phyloP scores from a whole-genome alignment of 108 stramenopile genomes.

The Parmales sp. region DNA sequence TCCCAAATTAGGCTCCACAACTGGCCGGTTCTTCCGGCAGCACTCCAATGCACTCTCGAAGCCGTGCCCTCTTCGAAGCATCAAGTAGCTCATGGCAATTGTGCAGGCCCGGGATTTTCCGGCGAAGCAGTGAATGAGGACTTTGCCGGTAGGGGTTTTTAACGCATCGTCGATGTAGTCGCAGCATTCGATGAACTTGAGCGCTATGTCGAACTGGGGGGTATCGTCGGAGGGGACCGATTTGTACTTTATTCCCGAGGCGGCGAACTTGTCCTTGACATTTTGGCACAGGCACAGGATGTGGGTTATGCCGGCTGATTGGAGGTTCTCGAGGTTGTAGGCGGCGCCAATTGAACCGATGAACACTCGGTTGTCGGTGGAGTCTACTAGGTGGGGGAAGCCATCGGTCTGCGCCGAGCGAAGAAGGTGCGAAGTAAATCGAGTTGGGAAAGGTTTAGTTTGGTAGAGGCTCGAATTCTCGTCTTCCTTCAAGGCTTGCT shows the following conservation, averaged over 20 bases:
- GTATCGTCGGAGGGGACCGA: neutral
- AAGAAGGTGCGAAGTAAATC: too few species aligned
- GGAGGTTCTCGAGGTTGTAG: neutral
- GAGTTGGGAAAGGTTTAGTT: too few species aligned
- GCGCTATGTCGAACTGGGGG: neutral
- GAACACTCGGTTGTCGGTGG: neutral
- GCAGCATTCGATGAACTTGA: neutral
- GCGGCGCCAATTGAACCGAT: neutral
- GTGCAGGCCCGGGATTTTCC: neutral
- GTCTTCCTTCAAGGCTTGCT: neutral
- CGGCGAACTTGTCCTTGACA: neutral
- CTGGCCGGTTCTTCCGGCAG: neutral
- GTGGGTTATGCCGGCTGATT: neutral
- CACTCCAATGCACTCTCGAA: neutral
- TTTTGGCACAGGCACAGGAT: constrained; percentile 1
- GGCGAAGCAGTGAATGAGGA: neutral
- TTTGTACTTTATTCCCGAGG: neutral
- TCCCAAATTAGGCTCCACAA: neutral
- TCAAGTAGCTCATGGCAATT: neutral
- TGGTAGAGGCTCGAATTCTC: too few species aligned
- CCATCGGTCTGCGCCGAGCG: too few species aligned
- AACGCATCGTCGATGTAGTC: neutral
- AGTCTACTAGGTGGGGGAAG: neutral
- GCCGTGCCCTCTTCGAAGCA: neutral
- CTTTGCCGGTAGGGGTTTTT: neutral